Evolutionary conservation across 805 yeast species (phyloP), one percentile per base, ranked within the genome.

Genomic region (Debaryomyces hansenii): DNA sequence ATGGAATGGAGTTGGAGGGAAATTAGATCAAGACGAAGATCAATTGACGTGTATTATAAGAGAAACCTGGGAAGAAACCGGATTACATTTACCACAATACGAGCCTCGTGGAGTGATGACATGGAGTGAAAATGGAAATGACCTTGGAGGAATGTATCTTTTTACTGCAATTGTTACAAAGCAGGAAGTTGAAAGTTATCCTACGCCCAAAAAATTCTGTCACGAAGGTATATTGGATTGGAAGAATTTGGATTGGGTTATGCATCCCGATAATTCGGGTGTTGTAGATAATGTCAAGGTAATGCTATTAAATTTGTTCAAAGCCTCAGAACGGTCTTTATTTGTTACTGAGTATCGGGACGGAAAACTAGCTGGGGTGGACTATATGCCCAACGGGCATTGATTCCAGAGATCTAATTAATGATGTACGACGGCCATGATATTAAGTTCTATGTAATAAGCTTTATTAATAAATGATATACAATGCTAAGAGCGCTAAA

Each of bases 1-100:
- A 41, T 73, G 77, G 77, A 72, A 73, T 52, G 78, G 77, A 10
- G 75, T 73, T 10, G 77, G 77, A 7, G 78, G 78, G 5, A 72
- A 73, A 47, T 49, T 72, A 14, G 70, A 70, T 29, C 44, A 51
- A 0, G 53, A 46, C 14, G 78, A 73, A 50, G 50, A 66, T 1
- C 70, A 76, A 1, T 47, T 59, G 32, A 64, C 65, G n/a, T 71
- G 77, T 45, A 72, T 73, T 15, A 61, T 67, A 5, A 48, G 78
- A 40, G 78, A 73, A 49, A 64, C 77, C 0, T 24, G 49, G 18
- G 77, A 73, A 54, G 77, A 73, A 52, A 70, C 78, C 1, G 75
- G 73, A 1, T 56, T 73, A 20, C 10, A 32, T 9, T 43, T 72
- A 15, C 57, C 61, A 1, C 61, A 60, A 37, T 72, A 54, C 45